Evolutionary conservation across 2,329 filamentous ascomycete species (phyloP), one percentile per base, ranked within the genome.

Genomic region (Botrytis squamosa): DNA sequence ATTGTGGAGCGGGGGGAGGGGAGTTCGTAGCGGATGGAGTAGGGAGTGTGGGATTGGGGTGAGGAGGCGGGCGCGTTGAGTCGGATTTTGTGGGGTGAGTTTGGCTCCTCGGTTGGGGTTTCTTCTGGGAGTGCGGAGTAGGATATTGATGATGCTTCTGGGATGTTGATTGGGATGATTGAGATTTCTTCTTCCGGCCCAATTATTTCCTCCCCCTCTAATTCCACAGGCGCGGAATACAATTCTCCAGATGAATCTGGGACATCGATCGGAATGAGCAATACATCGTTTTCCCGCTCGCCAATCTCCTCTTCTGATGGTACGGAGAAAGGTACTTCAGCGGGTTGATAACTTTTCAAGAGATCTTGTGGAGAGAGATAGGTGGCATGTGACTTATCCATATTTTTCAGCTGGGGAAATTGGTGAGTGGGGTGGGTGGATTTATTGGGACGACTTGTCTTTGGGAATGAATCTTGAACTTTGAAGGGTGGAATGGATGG

Each of bases 171-270:
- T 20, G 42, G 42, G 1, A 44, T 18, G 20, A 44, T 44, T 7
- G 42, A 44, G 6, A 44, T 44, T 20, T 44, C 42, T 20, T 20
- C 42, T 20, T 44, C 42, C 18, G 16, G 42, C 5, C 18, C 42
- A 5, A 42, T 42, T 14, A 18, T 42, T 42, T 44, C 42, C 18
- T 20, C 38, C 38, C 10, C 42, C 18, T 20, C 18, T 16, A 20
- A 20, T 20, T 55, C n/a, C 9, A n/a, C 33, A 0, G 29, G 40
- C 2, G 3, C 4, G 7, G 8, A n/a, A 52, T 52, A 14, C 0
- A 16, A 3, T n/a, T n/a, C 2, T 12, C 12, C 49, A n/a, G 25
- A n/a, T n/a, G 5, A 0, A 3, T 52, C 25, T 7, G 49, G 49
- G 25, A 55, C 14, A 14, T 14, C 49, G 12, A 55, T 55, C 12